Conservation (phyloP, 345 rosid genomes). For the Aegle marmelos region DNA sequence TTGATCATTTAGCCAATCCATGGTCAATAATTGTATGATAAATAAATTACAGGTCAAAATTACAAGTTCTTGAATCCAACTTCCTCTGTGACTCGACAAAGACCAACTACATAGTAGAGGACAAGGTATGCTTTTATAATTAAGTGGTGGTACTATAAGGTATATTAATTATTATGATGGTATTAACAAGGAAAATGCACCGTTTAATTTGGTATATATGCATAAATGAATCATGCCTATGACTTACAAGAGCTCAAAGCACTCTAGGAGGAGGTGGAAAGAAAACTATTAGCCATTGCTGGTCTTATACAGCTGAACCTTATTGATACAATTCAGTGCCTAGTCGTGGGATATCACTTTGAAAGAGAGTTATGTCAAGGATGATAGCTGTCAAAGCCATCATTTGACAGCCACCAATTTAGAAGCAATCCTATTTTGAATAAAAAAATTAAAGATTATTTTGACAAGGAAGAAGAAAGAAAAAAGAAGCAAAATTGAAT, state of each 20-base stretch:
- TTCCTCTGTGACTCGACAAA: conserved; percentile 20
- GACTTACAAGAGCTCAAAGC: not conserved
- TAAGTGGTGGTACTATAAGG: no score
- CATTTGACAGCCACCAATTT: no score
- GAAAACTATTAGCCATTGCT: not conserved
- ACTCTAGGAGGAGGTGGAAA: not conserved
- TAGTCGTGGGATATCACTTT: not conserved
- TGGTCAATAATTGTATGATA: conserved; percentile 29
- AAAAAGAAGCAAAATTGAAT: no score
- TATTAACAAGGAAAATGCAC: not conserved
- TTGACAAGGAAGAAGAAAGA: no score
- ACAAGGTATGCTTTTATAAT: not conserved
- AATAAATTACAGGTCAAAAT: conserved; percentile 12
- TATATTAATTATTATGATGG: not conserved
- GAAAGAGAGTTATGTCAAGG: no score
- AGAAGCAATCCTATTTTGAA: no score
- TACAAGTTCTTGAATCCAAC: conserved; percentile 15
- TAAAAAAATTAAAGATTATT: no score
- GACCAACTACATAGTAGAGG: not conserved
- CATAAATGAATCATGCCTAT: not conserved
- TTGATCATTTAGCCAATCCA: conserved; percentile 15
- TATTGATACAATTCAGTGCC: not conserved
- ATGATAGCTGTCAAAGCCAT: no score
- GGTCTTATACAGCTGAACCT: not conserved
- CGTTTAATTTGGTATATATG: not conserved